Evolutionary conservation across 257 asterid genomes (phyloP).

Genomic region (Solanum okadae): DNA sequence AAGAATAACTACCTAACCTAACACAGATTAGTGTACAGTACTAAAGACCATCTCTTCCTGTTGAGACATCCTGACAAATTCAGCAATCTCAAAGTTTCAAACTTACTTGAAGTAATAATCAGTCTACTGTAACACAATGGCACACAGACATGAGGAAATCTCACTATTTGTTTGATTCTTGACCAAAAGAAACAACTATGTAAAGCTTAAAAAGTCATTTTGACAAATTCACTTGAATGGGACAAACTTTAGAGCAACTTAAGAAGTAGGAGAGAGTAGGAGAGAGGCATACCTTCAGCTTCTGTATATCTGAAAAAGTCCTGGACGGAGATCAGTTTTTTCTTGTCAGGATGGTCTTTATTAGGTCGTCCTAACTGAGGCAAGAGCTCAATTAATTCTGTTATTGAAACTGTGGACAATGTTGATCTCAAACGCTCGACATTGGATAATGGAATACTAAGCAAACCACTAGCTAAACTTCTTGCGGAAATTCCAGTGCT

Average conservation of each 20-base stretch:
- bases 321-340: slow-evolving; percentile 87
- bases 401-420: slow-evolving; percentile 73
- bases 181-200: not conserved
- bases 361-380: slow-evolving; percentile 82
- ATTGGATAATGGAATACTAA: slow-evolving; percentile 85
- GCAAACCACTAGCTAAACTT: slow-evolving; percentile 62
- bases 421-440: slow-evolving; percentile 89
- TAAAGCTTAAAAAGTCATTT: not conserved
- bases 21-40: not conserved
- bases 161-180: not conserved
- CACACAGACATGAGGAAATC: not conserved
- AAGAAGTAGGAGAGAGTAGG: not conserved
- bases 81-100: not conserved
- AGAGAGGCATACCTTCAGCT: slow-evolving; percentile 69
- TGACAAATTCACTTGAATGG: not conserved
- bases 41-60: not conserved
- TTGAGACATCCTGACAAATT: not conserved
- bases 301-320: slow-evolving; percentile 98
- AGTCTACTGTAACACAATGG: not conserved
- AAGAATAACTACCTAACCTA: not conserved
- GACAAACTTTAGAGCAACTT: not conserved
- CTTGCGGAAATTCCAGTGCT: slow-evolving; percentile 48
- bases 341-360: slow-evolving; percentile 93
- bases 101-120: not conserved
- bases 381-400: slow-evolving; percentile 80